Evolutionary conservation across 2,329 filamentous ascomycete genomes (phyloP), one percentile per base, ranked within the genome.

Genomic region (Xylaria sp.): DNA sequence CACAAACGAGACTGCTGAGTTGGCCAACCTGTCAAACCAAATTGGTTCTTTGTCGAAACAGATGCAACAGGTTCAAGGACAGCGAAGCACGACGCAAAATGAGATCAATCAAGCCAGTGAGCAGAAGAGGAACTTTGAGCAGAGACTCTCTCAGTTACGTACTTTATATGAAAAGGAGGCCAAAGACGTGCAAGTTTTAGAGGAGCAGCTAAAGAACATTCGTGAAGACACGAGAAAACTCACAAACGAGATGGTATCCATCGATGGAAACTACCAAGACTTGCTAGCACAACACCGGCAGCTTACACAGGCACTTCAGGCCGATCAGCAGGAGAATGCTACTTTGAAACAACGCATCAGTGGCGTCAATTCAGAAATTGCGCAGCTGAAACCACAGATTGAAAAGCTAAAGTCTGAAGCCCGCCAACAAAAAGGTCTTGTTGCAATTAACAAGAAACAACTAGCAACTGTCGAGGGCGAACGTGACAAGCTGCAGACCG

Each of bases 361-460:
- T 39, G 87, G 90, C 62, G 87, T 94, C 51, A 99, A 97, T 77
- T 86, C 89, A 13, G 94, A 97, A 80, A 91, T 97, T 74, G 87
- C 89, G 20, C 91, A 94, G 80, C 84, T 98, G 50, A 97, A 94
- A 80, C 94, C 94, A 39, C 91, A 95, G 73, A 89, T 99, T 62
- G 96, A 99, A 80, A 98, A 98, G 84, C 87, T 97, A 75, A 94
- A 92, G 79, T 93, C 92, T 13, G 94, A 98, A 75, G 94, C 94
- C 31, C 90, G 96, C 51, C 96, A 98, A 80, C 94, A 98, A 78
- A 98, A 97, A 83, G 96, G 96, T 20, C 86, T 98, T 73, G 95
- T 97, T 37, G 94, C 96, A 52, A 99, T 99, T 83, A 98, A 98
- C 83, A 98, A 97, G 86, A 99, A 99, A 84, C 96, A 99, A 82